phyloP scores from a whole-genome alignment of 2,329 filamentous ascomycete genomes.

The Torrubiellomyces zombiae region DNA sequence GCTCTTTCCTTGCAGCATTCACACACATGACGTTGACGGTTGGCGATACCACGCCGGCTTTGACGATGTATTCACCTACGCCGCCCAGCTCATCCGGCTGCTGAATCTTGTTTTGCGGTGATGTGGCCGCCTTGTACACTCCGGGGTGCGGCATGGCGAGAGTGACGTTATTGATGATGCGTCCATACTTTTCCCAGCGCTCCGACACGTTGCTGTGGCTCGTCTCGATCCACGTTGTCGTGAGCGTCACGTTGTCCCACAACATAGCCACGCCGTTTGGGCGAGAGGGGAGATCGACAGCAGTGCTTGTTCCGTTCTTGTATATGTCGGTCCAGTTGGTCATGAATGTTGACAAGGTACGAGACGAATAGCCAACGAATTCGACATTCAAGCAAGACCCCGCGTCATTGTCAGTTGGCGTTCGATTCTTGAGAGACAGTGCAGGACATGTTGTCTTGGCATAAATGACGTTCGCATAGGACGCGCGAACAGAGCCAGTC shows the following conservation, averaged over 20 bases:
- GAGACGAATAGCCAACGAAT: slow-evolving; percentile 52
- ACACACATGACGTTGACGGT: slow-evolving; percentile 58
- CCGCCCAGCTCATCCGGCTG: slow-evolving; percentile 51
- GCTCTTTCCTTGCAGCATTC: slow-evolving; percentile 41
- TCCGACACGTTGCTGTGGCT: slow-evolving; percentile 33
- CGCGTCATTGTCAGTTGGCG: slow-evolving; percentile 23
- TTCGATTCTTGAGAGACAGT: slow-evolving; percentile 34
- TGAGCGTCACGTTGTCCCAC: slow-evolving; percentile 57
- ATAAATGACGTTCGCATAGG: slow-evolving; percentile 47
- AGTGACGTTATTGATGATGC: slow-evolving; percentile 59
- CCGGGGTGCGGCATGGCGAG: slow-evolving; percentile 61
- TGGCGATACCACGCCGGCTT: slow-evolving; percentile 54
- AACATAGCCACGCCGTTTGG: slow-evolving; percentile 46
- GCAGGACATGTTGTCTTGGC: slow-evolving; percentile 40
- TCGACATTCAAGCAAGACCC: slow-evolving; percentile 51
- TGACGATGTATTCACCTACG: slow-evolving; percentile 50
- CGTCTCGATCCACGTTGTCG: slow-evolving; percentile 50
- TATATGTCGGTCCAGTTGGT: slow-evolving; percentile 34
- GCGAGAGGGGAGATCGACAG: slow-evolving; percentile 25
- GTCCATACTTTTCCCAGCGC: slow-evolving; percentile 28
- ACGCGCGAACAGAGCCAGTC: slow-evolving; percentile 37
- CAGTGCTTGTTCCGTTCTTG: slow-evolving; percentile 22
- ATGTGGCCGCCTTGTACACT: slow-evolving; percentile 46
- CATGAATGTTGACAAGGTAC: slow-evolving; percentile 50
- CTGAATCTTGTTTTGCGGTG: slow-evolving; percentile 46